Conservation (phyloP, 306 rosid genomes). For the Pterocarpus macrocarpus region DNA sequence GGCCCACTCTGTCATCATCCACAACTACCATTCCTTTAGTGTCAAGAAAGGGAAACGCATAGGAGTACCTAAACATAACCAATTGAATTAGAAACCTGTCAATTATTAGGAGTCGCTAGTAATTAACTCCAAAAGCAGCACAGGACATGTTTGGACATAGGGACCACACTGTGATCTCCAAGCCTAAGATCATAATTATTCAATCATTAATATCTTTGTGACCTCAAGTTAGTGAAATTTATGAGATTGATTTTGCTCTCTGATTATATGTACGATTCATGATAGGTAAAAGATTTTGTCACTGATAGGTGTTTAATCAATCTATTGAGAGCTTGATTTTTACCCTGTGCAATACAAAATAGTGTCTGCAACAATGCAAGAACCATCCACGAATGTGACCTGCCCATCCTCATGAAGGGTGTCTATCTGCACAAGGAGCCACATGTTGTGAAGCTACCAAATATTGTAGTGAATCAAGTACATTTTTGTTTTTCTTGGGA, state of each 20-base stretch:
- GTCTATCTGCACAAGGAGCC: slow-evolving; percentile 70
- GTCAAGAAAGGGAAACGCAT: slow-evolving; percentile 94
- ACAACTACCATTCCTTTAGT: slow-evolving; percentile 89
- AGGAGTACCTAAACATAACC: slow-evolving; percentile 77
- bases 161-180: slow-evolving; percentile 50
- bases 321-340: slow-evolving; percentile 6
- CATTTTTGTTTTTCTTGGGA: not conserved
- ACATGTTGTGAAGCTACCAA: slow-evolving; percentile 24
- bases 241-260: slow-evolving; percentile 29
- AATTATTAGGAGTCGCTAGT: slow-evolving; percentile 37
- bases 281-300: not conserved
- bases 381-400: slow-evolving; percentile 76
- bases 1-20: slow-evolving; percentile 95
- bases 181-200: slow-evolving; percentile 45
- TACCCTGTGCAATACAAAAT: slow-evolving; percentile 93
- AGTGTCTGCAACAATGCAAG: slow-evolving; percentile 74
- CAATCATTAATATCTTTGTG: slow-evolving; percentile 50
- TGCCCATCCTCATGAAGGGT: slow-evolving; percentile 79
- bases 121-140: slow-evolving; percentile 36
- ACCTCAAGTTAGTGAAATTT: slow-evolving; percentile 30
- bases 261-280: slow-evolving; percentile 22
- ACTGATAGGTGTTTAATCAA: not conserved
- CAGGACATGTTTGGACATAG: slow-evolving; percentile 42
- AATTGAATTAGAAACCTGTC: slow-evolving; percentile 35
- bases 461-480: not conserved